Percentiles rank a stretch among this genome's conserved stretches.
phyloP scores from a whole-genome alignment of 306 rosid species.

The Gastrolobium bilobum region DNA sequence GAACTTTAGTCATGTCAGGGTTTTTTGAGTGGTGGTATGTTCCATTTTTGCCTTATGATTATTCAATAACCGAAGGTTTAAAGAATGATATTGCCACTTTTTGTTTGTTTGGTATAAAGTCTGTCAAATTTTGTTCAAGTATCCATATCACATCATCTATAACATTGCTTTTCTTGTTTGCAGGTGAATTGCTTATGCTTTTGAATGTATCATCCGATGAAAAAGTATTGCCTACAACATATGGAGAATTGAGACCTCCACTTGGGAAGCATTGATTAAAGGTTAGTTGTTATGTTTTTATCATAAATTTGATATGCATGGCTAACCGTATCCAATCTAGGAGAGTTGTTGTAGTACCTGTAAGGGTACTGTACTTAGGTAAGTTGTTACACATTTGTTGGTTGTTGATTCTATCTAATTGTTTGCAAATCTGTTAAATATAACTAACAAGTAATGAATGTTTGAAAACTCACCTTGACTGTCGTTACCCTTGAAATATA shows the following conservation, averaged over 20 bases:
- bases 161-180: too few species aligned
- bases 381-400: too few species aligned
- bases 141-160: too few species aligned
- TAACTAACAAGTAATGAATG: too few species aligned
- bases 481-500: too few species aligned
- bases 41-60: neutral
- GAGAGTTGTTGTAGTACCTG: too few species aligned
- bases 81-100: neutral
- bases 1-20: neutral
- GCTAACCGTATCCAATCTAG: neutral
- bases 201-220: constrained; percentile 72
- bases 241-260: constrained; percentile 86
- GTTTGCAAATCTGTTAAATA: too few species aligned
- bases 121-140: too few species aligned
- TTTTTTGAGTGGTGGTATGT: neutral
- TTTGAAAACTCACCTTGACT: too few species aligned
- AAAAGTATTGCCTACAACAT: constrained; percentile 74
- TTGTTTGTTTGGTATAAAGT: too few species aligned
- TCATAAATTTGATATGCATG: neutral
- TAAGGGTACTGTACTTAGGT: too few species aligned
- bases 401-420: too few species aligned
- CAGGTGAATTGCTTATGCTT: constrained; percentile 70
- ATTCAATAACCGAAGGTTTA: constrained; percentile 7
- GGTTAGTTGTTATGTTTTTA: constrained; percentile 55
- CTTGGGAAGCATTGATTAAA: constrained; percentile 85